phyloP scores from a whole-genome alignment of 495 filamentous ascomycete species.

The Aspergillus nidulans region DNA sequence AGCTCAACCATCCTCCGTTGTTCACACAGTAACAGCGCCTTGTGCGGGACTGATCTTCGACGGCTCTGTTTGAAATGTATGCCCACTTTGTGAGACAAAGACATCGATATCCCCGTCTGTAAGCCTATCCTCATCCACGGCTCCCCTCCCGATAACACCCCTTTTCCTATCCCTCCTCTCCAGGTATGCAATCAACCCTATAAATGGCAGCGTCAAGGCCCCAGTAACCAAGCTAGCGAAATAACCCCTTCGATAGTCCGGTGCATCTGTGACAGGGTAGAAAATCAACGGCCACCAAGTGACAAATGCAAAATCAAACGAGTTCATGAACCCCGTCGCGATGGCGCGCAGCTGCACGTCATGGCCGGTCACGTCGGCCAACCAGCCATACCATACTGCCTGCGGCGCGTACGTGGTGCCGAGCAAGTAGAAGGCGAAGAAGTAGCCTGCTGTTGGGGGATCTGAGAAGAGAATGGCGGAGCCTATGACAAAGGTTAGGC shows the following conservation, averaged over 20 bases:
- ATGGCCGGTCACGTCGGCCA: slow-evolving; percentile 31
- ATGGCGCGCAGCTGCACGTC: slow-evolving; percentile 33
- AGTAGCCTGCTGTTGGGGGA: slow-evolving; percentile 25
- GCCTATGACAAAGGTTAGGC: slow-evolving; percentile 29
- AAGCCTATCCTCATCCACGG: too few species aligned
- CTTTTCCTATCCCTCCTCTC: slow-evolving; percentile 27
- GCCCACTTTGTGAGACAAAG: too few species aligned
- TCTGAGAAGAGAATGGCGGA: slow-evolving; percentile 29
- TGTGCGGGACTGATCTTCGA: too few species aligned
- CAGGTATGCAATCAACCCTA: slow-evolving; percentile 26
- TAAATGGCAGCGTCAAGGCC: slow-evolving; percentile 26
- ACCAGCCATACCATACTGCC: slow-evolving; percentile 37
- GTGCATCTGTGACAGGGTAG: slow-evolving; percentile 31
- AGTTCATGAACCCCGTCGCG: slow-evolving; percentile 36
- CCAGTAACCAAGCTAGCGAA: slow-evolving; percentile 33
- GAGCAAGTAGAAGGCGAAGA: slow-evolving; percentile 31
- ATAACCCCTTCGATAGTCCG: slow-evolving; percentile 31
- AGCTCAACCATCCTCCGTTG: too few species aligned
- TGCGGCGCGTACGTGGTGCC: slow-evolving; percentile 34
- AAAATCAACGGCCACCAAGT: slow-evolving; percentile 38
- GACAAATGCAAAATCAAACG: slow-evolving; percentile 35
- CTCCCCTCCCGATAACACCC: slow-evolving; percentile 18
- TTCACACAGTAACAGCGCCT: too few species aligned
- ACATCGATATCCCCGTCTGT: too few species aligned
- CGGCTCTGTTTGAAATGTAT: too few species aligned